Evolutionary conservation across 805 yeast species (phyloP).

Genomic region (Schizosaccharomyces octosporus): DNA sequence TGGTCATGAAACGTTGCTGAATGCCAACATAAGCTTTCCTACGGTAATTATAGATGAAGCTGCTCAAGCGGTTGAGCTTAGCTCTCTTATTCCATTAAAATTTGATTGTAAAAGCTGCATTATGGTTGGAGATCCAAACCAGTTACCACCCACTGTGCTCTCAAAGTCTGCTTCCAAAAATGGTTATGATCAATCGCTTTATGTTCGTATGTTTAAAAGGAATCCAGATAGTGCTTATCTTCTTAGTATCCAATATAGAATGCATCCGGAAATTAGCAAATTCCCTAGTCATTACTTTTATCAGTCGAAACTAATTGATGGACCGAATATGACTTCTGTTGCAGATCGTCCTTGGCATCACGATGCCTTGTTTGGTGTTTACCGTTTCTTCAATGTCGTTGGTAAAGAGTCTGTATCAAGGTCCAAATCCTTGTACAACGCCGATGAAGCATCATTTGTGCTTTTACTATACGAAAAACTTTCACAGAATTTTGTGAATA

Average conservation of each 20-base stretch:
- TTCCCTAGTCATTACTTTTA: conserved; percentile 80
- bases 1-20: conserved; percentile 65
- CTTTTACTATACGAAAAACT: conserved; percentile 38
- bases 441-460: conserved; percentile 47
- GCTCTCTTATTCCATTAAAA: conserved; percentile 73
- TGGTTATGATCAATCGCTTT: conserved; percentile 72
- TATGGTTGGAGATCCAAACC: conserved; percentile 97
- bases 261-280: conserved; percentile 77
- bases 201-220: conserved; percentile 71
- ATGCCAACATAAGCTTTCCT: conserved; percentile 53
- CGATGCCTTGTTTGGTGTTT: conserved; percentile 35
- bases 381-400: conserved; percentile 44
- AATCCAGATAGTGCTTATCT: conserved; percentile 37
- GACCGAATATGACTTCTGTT: conserved; percentile 35
- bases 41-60: conserved; percentile 93
- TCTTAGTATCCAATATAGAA: conserved; percentile 80
- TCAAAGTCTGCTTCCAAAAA: conserved; percentile 64
- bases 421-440: conserved; percentile 49
- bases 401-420: conserved; percentile 43
- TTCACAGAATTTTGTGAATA: conserved; percentile 22
- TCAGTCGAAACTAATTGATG: conserved; percentile 46
- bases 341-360: conserved; percentile 60
- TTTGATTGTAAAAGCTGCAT: conserved; percentile 79
- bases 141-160: conserved; percentile 85
- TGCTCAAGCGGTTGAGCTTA: conserved; percentile 83